phyloP scores from a whole-genome alignment of 345 rosid species.

The Nasturtium officinale region DNA sequence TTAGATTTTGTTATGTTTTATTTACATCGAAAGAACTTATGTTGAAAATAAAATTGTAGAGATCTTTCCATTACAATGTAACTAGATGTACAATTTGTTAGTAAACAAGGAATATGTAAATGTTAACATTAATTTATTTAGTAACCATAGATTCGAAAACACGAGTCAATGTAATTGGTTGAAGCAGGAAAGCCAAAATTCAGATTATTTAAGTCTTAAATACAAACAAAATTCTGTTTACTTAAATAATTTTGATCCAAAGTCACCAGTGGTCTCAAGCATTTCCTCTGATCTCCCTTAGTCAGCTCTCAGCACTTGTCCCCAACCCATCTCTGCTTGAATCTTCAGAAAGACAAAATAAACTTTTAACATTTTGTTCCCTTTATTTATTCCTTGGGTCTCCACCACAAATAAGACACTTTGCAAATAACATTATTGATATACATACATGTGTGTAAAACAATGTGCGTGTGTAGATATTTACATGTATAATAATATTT shows the following conservation, averaged over 20 bases:
- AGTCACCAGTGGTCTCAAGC: not conserved
- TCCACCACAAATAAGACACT: conserved; percentile 21
- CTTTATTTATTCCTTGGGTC: not conserved
- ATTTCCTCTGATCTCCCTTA: conserved; percentile 11
- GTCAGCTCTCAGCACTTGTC: conserved; percentile 37
- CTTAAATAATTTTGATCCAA: not conserved
- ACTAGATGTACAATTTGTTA: not conserved
- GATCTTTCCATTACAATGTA: not conserved
- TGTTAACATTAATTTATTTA: not conserved
- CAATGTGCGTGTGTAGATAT: conserved; percentile 19
- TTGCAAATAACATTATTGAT: conserved; percentile 6
- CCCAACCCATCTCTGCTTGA: conserved; percentile 26
- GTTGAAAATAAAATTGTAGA: not conserved
- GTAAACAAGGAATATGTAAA: not conserved
- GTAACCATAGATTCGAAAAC: not conserved
- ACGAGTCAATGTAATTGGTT: conserved; percentile 15
- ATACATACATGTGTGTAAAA: conserved; percentile 13
- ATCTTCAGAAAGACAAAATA: conserved; percentile 29
- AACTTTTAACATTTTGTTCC: conserved; percentile 2
- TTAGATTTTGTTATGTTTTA: not conserved
- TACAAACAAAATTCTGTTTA: not conserved
- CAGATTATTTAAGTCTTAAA: not conserved
- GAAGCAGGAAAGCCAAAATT: conserved; percentile 9
- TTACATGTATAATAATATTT: conserved; percentile 8
- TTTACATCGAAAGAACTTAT: not conserved